Percentiles rank a stretch among this genome's conserved stretches.
Evolutionary conservation across 257 asterid species (phyloP).

Genomic region (Scutellaria baicalensis): DNA sequence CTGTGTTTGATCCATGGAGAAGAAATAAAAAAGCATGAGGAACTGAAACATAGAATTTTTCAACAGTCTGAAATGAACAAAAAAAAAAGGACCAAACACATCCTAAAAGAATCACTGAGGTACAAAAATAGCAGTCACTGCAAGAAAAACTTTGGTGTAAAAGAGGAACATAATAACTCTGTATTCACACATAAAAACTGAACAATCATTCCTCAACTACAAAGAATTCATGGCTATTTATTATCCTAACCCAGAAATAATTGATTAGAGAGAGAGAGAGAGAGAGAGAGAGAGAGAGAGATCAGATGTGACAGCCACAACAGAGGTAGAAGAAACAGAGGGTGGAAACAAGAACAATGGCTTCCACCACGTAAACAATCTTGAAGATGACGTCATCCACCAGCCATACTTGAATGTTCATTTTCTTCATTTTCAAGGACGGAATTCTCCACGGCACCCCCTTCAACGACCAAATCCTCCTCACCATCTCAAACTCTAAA

Average conservation of each 20-base stretch:
- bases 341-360: conserved; percentile 41
- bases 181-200: background rate
- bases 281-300: too few relatives aligned
- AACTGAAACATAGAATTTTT: background rate
- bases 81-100: background rate
- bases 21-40: background rate
- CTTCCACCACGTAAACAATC: conserved; percentile 37
- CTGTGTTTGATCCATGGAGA: background rate
- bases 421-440: conserved; percentile 23
- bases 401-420: conserved; percentile 19
- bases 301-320: conserved; percentile 34
- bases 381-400: conserved; percentile 40
- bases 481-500: background rate
- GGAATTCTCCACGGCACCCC: conserved; percentile 24
- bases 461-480: conserved; percentile 24
- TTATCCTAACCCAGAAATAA: background rate
- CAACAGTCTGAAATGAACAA: background rate
- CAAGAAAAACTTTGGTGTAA: background rate
- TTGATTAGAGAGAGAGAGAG: too few relatives aligned
- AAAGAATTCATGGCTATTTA: background rate
- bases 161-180: background rate
- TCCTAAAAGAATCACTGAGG: background rate
- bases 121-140: background rate
- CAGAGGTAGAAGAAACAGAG: conserved; percentile 46
- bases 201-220: background rate